These are phyloP conservation scores for Uronychia binucleata DNA, from an alignment of 73 alveolate genomes.

Conservation along the genomic window DNA sequence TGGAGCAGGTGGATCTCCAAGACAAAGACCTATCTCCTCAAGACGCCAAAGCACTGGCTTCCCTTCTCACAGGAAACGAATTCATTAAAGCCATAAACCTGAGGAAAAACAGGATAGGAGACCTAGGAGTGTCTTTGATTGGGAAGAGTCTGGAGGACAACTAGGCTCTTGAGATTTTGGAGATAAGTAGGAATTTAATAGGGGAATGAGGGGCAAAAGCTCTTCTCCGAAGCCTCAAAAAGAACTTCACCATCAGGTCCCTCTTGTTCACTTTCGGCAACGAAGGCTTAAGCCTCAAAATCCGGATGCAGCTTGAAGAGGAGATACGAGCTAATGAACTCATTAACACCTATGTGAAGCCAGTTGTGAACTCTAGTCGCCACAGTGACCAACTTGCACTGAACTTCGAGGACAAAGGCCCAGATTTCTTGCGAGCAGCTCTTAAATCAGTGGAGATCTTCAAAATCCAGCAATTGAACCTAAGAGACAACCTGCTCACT, in stretches of 20 bases:
- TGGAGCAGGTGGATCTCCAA: no score
- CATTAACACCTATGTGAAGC: not conserved
- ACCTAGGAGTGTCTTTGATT: no score
- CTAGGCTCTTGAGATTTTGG: not conserved
- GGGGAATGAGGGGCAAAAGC: not conserved
- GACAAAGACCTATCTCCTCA: no score
- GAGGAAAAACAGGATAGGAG: no score
- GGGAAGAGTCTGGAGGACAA: no score
- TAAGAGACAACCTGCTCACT: not conserved
- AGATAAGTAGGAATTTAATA: not conserved
- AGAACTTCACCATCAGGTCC: not conserved
- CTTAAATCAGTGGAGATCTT: conserved; percentile 17
- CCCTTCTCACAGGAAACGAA: no score
- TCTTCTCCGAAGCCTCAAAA: not conserved
- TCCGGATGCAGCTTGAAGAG: not conserved
- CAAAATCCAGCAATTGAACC: not conserved
- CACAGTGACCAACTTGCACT: not conserved
- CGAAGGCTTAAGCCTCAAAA: not conserved
- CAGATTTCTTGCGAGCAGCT: conserved; percentile 27
- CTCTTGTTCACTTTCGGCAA: not conserved
- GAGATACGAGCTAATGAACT: not conserved
- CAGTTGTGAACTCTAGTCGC: not conserved
- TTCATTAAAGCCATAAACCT: no score
- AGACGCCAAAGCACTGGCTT: no score
- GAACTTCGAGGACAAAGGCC: conserved; percentile 22